Evolutionary conservation across 2,329 filamentous ascomycete species (phyloP), one percentile per base, ranked within the genome.

Genomic region (Neofusicoccum ribis): DNA sequence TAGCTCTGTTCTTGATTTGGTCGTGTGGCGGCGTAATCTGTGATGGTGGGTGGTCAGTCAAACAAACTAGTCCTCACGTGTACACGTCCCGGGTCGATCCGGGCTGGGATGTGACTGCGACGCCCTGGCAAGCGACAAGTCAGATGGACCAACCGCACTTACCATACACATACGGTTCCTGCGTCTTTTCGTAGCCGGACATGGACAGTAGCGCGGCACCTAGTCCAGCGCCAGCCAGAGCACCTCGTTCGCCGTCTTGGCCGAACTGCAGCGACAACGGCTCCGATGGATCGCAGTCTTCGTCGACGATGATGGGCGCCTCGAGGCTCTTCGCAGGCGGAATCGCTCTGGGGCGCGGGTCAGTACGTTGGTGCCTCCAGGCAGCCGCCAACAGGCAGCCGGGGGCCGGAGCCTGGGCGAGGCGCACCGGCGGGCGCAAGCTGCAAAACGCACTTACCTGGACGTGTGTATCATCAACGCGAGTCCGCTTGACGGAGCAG

Each of bases 111-210:
- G 68, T 74, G 73, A 72, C 70, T 69, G 70, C 62, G 61, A 65
- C 65, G 67, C 68, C 69, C 69, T 64, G 54, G 63, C 63, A 59
- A 64, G 51, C 63, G 44, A 59, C 41, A 58, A 59, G 73, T 78
- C 76, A 77, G 70, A 74, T 82, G 82, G 70, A 79, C 68, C 67
- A 71, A 70, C 54, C 67, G 67, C 66, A 89, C 92, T 82, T 83
- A 96, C 93, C 91, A 80, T 94, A 90, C 82, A 93, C 86, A 78
- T 89, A 90, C 78, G 89, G 84, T 79, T 88, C 84, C 78, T 90
- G 88, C 66, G 87, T 80, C 81, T 96, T 96, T 74, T 85, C 84
- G 84, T 92, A 93, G 80, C 89, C 89, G 78, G 91, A 90, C 90
- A 93, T 93, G 80, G 90, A 88, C 80, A 91, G 81, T 73, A 88